phyloP scores from a whole-genome alignment of 805 yeast species.

The Ogataea nonfermentans region DNA sequence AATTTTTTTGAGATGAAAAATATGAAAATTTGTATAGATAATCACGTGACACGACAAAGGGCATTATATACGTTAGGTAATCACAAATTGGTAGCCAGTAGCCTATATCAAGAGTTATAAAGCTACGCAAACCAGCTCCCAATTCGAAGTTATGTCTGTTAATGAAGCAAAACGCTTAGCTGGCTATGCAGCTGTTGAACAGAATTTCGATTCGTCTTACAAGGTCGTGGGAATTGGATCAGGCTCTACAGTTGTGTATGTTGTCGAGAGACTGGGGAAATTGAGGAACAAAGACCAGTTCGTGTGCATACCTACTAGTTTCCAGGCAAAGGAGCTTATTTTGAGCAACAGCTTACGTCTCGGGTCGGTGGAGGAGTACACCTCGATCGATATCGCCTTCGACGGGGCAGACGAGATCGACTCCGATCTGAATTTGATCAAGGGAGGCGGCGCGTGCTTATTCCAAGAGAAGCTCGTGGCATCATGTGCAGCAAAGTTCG shows the following conservation, averaged over 20 bases:
- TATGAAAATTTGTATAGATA: constrained; percentile 8
- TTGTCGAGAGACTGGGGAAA: constrained; percentile 90
- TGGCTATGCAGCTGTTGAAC: constrained; percentile 90
- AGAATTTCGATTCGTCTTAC: constrained; percentile 68
- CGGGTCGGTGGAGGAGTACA: constrained; percentile 80
- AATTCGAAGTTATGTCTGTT: constrained; percentile 31
- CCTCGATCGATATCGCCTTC: constrained; percentile 84
- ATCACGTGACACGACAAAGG: constrained; percentile 2
- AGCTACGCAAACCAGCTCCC: constrained; percentile 17
- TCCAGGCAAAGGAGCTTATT: constrained; percentile 86
- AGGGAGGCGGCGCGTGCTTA: constrained; percentile 98
- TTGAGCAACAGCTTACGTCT: constrained; percentile 72
- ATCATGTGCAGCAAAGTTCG: constrained; percentile 67
- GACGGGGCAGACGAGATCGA: constrained; percentile 99
- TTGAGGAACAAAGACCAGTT: constrained; percentile 50
- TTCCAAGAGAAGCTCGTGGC: constrained; percentile 96
- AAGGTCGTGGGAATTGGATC: constrained; percentile 90
- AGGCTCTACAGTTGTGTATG: constrained; percentile 94
- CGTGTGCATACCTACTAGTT: constrained; percentile 92
- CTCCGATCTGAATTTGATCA: constrained; percentile 73
- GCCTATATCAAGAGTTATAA: background rate
- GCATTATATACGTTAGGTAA: constrained; percentile 1
- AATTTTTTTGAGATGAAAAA: constrained; percentile 6
- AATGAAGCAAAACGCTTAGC: constrained; percentile 86
- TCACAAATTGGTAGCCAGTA: constrained; percentile 1